Conservation (phyloP, 164 flowering plant genomes). For the Tetrastigma voinierianum region DNA sequence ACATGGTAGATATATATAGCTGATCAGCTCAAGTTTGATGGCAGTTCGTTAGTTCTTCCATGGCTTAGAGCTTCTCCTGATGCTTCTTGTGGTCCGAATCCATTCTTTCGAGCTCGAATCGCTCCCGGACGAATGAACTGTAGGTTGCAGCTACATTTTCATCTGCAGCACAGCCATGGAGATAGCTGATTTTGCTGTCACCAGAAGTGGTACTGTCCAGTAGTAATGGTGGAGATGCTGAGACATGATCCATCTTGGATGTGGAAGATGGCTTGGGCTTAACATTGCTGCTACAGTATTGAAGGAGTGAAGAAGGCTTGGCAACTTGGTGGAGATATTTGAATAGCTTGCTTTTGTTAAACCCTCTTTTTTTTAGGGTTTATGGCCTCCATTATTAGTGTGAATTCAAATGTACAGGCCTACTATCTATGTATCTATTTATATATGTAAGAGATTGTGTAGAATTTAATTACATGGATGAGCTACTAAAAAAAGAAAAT, state of each 20-base stretch:
- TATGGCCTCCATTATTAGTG: slow-evolving; percentile 4
- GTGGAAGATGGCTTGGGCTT: slow-evolving; percentile 4
- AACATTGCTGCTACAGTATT: background rate
- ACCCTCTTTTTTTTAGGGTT: slow-evolving; percentile 6
- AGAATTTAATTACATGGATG: too few species aligned
- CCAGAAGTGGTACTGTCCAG: background rate
- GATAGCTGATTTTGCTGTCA: background rate
- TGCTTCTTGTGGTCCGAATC: slow-evolving; percentile 1
- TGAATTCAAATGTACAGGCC: too few species aligned
- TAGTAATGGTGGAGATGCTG: background rate
- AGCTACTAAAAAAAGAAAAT: too few species aligned
- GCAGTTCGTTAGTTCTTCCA: too few species aligned
- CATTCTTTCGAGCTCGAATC: slow-evolving; percentile 18
- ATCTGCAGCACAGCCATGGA: slow-evolving; percentile 17
- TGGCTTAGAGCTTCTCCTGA: slow-evolving; percentile 1
- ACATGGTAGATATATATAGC: too few species aligned
- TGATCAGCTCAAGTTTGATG: too few species aligned
- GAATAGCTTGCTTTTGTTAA: slow-evolving; percentile 22
- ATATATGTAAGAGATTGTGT: too few species aligned
- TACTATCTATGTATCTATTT: too few species aligned
- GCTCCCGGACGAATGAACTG: slow-evolving; percentile 27
- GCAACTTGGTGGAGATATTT: slow-evolving; percentile 12
- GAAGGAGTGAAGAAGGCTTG: slow-evolving; percentile 1
- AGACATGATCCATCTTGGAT: background rate
- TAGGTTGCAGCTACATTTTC: slow-evolving; percentile 29